Conservation (phyloP, 2,329 filamentous ascomycete genomes). For the Dactylonectria macrodidyma region DNA sequence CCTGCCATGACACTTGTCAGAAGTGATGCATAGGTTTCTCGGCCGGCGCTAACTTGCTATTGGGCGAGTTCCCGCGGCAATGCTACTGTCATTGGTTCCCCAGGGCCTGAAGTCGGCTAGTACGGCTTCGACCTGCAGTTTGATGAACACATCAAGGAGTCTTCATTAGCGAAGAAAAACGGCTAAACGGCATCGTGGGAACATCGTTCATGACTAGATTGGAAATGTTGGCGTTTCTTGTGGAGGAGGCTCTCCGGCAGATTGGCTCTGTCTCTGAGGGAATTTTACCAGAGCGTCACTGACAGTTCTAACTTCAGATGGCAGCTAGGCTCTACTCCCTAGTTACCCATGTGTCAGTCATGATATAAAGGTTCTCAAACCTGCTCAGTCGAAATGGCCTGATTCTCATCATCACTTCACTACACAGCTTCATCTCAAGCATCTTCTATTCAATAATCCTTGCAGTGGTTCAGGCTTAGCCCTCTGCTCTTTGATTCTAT, state of each 20-base stretch:
- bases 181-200: conserved; percentile 18
- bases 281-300: not conserved
- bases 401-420: not conserved
- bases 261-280: conserved; percentile 7
- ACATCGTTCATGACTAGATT: not conserved
- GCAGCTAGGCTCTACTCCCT: not conserved
- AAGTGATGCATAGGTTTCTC: conserved; percentile 3
- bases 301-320: not conserved
- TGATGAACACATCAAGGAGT: conserved; percentile 3
- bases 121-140: not conserved
- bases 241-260: not conserved
- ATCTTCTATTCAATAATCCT: not conserved
- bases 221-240: not conserved
- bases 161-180: not conserved
- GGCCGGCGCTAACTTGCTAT: conserved; percentile 12
- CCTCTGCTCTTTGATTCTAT: not conserved
- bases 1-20: not conserved
- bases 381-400: conserved; percentile 7
- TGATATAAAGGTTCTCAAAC: conserved; percentile 26
- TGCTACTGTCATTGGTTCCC: not conserved
- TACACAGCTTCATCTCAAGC: conserved; percentile 11
- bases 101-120: not conserved
- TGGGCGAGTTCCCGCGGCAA: conserved; percentile 15
- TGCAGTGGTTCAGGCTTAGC: not conserved
- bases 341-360: too few species aligned